These are phyloP conservation scores for Linnemannia zychae DNA, from an alignment of 192 early-diverging fungal species.

Conservation along the genomic window DNA sequence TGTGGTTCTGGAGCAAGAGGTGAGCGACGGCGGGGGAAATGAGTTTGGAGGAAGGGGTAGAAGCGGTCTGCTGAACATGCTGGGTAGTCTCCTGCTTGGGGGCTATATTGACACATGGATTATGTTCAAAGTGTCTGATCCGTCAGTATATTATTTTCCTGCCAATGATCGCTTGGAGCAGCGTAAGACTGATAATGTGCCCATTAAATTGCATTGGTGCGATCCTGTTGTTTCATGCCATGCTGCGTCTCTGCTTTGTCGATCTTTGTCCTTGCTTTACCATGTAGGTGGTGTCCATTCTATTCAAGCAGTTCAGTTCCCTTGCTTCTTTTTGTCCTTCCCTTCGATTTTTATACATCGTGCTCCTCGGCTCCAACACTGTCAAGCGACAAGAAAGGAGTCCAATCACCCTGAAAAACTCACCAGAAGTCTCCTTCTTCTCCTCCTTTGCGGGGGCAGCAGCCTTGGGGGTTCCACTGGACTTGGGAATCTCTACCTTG, in stretches of 20 bases:
- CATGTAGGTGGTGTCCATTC: background rate
- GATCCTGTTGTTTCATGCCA: background rate
- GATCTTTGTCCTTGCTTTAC: background rate
- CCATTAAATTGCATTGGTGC: no score
- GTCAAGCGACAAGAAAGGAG: background rate
- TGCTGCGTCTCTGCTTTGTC: background rate
- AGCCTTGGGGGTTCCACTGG: constrained; percentile 17
- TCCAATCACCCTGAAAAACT: background rate
- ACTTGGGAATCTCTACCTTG: constrained; percentile 78
- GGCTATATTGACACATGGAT: constrained; percentile 7
- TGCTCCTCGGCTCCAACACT: background rate
- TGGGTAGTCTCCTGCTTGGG: constrained; percentile 57
- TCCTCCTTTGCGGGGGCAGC: constrained; percentile 53
- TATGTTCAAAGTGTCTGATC: background rate
- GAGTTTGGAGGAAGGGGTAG: constrained; percentile 60
- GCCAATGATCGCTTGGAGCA: background rate
- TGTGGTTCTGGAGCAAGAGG: constrained; percentile 65
- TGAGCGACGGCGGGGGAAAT: constrained; percentile 66
- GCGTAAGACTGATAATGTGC: no score
- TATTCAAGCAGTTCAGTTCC: background rate
- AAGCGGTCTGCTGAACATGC: constrained; percentile 27
- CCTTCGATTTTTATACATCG: background rate
- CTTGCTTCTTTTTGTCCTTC: background rate
- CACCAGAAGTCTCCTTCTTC: constrained; percentile 48
- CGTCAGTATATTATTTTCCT: background rate